A percentile compares a stretch with the other conserved stretches of the same genome.
Evolutionary conservation across 2,329 filamentous ascomycete species (phyloP).

Genomic region (Penicillium sumatraense): DNA sequence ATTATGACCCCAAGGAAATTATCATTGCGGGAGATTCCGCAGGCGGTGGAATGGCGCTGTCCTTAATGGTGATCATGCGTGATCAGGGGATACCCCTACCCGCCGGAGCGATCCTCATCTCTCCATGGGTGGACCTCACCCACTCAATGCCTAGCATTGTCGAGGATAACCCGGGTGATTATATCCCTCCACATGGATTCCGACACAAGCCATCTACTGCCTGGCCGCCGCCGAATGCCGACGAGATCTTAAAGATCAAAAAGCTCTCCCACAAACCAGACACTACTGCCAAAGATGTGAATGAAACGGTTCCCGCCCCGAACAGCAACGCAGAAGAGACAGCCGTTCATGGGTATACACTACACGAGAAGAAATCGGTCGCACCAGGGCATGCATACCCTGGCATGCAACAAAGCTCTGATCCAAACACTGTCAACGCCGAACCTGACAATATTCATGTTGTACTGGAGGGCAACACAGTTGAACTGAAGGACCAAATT

Average conservation of each 20-base stretch:
- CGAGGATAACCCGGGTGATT: conserved; percentile 74
- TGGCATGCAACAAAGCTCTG: conserved; percentile 24
- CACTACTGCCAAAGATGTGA: conserved; percentile 28
- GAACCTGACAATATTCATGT: conserved; percentile 61
- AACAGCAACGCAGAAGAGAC: conserved; percentile 34
- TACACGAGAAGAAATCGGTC: conserved; percentile 24
- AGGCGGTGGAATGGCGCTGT: conserved; percentile 86
- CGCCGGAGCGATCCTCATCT: conserved; percentile 87
- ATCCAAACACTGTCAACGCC: conserved; percentile 21
- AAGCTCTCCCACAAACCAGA: conserved; percentile 53
- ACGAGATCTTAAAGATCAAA: conserved; percentile 64
- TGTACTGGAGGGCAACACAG: conserved; percentile 69
- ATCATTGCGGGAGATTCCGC: conserved; percentile 91
- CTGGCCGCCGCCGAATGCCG: conserved; percentile 91
- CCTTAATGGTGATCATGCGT: conserved; percentile 76
- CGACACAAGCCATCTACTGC: conserved; percentile 84
- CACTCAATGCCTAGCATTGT: conserved; percentile 94
- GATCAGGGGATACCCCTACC: conserved; percentile 84
- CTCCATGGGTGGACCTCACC: conserved; percentile 93
- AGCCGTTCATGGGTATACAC: conserved; percentile 36
- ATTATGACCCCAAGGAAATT: conserved; percentile 79
- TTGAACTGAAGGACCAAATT: conserved; percentile 87
- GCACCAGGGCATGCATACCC: conserved; percentile 24
- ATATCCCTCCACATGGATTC: conserved; percentile 86
- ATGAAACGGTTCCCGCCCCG: conserved; percentile 22